Base-by-base conservation (phyloP, 2,329 filamentous ascomycete genomes). In the Coniochaeta prunicola region DNA sequence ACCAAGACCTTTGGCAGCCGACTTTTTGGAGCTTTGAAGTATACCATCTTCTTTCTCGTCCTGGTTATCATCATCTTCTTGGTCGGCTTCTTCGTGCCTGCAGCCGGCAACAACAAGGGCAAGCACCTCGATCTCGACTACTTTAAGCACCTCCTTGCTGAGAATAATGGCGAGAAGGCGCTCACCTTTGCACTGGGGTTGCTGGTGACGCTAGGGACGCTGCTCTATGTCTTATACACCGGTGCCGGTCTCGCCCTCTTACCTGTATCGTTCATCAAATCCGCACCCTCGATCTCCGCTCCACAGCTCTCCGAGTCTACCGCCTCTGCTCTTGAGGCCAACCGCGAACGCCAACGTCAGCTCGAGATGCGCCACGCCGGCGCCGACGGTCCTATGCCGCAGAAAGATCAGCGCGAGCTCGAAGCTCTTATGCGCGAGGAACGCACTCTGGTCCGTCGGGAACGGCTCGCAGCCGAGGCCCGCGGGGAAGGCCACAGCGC, bases 61-160 rank as follows among this genome's bases (percentile, higher is more conserved):
- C 81, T 97, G 7, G 84, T 94, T 5, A 80, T 92, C 54, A 84
- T 93, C 53, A 77, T 99, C 15, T 96, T 99, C 78, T 74, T 97
- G 21, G 82, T 97, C 30, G 94, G 94, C 48, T 96, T 97, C 78
- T 97, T 99, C 71, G 87, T 96, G 0, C 94, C 94, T 0, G 86
- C 91, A 5, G 87, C 90, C 5, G 89, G 85, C 61, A 80, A 86
- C 62, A 80, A 81, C 60, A 79, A 79, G 40, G 84, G 86, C 56
- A 81, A 81, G 40, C 85, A 91, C 69, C 81, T 88, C 67, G 91
- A 96, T 66, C 79, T 97, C 59, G 93, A 96, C 73, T 97, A 92
- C 74, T 96, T 96, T 83, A 93, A 90, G 76, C 84, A 85, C 58
- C 78, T 97, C 12, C 77, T 97, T 53, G 80, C 88, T 1, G 88